Percentiles rank a stretch among this genome's conserved stretches.
These are phyloP conservation scores for Mycena capillaripes DNA, from an alignment of 768 basidiomycete species.

Conservation along the genomic window DNA sequence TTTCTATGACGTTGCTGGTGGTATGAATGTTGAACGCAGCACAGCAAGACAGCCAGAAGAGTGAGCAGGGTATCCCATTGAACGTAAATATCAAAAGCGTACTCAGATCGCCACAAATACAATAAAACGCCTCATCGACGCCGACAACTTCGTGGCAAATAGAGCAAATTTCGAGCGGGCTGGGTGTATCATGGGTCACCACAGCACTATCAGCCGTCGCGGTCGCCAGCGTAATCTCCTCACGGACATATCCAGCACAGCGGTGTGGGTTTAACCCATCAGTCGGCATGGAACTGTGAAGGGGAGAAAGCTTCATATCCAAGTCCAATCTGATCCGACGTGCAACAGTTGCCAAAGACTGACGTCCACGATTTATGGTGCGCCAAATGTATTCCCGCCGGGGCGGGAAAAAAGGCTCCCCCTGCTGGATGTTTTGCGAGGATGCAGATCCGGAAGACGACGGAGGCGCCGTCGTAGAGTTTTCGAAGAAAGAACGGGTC, in stretches of 20 bases:
- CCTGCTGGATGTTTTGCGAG: neutral
- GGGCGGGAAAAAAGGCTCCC: neutral
- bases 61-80: too few species aligned
- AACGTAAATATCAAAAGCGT: neutral
- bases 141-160: neutral
- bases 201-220: neutral
- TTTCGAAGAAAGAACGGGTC: neutral
- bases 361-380: neutral
- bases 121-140: neutral
- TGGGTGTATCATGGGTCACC: neutral
- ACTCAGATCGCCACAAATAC: neutral
- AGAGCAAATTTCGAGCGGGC: neutral
- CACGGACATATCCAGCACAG: neutral
- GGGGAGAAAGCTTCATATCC: neutral
- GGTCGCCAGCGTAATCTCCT: neutral
- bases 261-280: neutral
- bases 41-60: too few species aligned
- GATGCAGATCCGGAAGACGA: neutral
- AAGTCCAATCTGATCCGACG: neutral
- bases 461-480: neutral
- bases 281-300: neutral
- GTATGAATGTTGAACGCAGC: too few species aligned
- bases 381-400: neutral
- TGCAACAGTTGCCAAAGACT: neutral
- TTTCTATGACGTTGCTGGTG: too few species aligned